Evolutionary conservation across 208 protist species (phyloP).

Genomic region (Leishmania major): DNA sequence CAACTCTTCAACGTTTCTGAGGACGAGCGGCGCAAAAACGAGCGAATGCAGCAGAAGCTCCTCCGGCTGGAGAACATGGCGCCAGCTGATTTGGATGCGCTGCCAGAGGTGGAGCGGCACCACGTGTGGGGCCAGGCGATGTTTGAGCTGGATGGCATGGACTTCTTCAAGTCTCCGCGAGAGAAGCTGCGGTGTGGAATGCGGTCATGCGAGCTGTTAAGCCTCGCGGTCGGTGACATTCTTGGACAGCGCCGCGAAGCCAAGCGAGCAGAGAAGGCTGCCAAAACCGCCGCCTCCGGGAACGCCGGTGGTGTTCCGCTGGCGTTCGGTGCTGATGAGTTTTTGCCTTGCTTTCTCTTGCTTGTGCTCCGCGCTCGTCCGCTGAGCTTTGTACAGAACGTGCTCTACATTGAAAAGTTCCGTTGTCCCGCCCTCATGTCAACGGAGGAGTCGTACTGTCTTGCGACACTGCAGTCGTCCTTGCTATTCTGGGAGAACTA

Average conservation of each 20-base stretch:
- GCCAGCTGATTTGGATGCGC: conserved; percentile 58
- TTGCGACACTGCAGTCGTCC: conserved; percentile 65
- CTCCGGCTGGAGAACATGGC: conserved; percentile 37
- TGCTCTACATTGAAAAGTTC: conserved; percentile 72
- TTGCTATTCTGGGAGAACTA: conserved; percentile 68
- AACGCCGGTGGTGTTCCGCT: conserved; percentile 9
- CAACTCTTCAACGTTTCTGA: conserved; percentile 53
- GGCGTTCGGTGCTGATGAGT: conserved; percentile 78
- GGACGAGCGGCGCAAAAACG: conserved; percentile 41
- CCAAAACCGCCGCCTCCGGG: not conserved
- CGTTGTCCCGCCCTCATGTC: conserved; percentile 40
- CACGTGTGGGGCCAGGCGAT: conserved; percentile 80
- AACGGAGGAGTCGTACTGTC: conserved; percentile 75
- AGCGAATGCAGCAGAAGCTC: conserved; percentile 49
- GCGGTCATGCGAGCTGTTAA: conserved; percentile 63
- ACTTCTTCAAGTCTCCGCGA: conserved; percentile 80
- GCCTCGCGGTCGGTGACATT: conserved; percentile 48
- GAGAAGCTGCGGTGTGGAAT: conserved; percentile 80
- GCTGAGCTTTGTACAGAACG: conserved; percentile 71
- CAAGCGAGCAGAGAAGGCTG: not conserved
- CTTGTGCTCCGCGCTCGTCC: conserved; percentile 72
- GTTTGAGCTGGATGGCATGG: conserved; percentile 87
- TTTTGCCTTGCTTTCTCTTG: conserved; percentile 84
- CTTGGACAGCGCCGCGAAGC: conserved; percentile 35
- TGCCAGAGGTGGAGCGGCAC: conserved; percentile 66